phyloP scores from a whole-genome alignment of 2,329 filamentous ascomycete species.

The Paraphoma sp. region DNA sequence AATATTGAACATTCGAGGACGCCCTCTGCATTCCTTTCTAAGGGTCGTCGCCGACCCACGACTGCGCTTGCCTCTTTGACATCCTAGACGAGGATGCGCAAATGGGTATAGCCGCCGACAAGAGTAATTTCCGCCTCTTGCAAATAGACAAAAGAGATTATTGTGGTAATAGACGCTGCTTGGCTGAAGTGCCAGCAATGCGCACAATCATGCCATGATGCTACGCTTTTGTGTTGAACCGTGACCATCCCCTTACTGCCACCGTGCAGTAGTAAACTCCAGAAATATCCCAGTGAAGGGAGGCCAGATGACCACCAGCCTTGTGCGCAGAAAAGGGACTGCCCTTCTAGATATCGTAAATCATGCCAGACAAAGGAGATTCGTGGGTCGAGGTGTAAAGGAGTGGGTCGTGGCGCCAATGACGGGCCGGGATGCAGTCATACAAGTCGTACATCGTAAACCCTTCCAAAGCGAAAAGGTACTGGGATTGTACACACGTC shows the following conservation, averaged over 20 bases:
- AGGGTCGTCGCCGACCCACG: constrained; percentile 25
- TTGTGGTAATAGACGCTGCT: constrained; percentile 19
- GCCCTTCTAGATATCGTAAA: constrained; percentile 29
- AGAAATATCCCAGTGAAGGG: constrained; percentile 31
- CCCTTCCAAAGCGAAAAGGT: constrained; percentile 35
- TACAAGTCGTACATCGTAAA: constrained; percentile 49
- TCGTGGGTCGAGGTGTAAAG: constrained; percentile 29
- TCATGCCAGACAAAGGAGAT: constrained; percentile 39
- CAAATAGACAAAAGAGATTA: constrained; percentile 24
- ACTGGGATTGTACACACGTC: constrained; percentile 31
- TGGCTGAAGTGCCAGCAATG: constrained; percentile 44
- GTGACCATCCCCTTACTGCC: constrained; percentile 5
- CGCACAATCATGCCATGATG: constrained; percentile 28
- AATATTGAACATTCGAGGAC: constrained; percentile 26
- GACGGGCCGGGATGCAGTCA: constrained; percentile 35
- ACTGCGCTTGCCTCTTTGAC: constrained; percentile 39
- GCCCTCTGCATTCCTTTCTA: constrained; percentile 9
- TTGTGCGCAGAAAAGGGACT: constrained; percentile 17
- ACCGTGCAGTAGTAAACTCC: constrained; percentile 16
- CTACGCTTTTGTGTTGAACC: constrained; percentile 25
- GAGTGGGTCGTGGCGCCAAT: constrained; percentile 37
- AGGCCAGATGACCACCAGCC: constrained; percentile 15
- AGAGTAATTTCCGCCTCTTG: constrained; percentile 32
- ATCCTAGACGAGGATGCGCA: constrained; percentile 24
- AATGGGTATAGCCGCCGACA: constrained; percentile 43